Percentiles rank a stretch among this genome's conserved stretches.
Evolutionary conservation across 1,284 basidiomycete genomes (phyloP).

Genomic region (Quambalaria eucalypti): DNA sequence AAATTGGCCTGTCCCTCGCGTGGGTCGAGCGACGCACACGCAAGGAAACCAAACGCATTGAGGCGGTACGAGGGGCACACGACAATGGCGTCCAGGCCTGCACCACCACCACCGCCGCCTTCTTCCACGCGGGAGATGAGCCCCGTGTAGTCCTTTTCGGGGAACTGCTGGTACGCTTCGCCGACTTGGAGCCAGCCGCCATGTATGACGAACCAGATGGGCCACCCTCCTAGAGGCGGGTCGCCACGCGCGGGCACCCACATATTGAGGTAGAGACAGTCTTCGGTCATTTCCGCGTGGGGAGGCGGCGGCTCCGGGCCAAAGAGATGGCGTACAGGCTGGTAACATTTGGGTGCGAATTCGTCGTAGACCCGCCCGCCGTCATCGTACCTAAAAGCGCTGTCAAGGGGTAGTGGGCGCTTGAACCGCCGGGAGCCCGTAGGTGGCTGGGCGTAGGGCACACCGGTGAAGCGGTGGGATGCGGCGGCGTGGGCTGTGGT

Average conservation of each 20-base stretch:
- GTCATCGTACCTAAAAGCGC: slow-evolving; percentile 11
- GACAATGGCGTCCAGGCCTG: slow-evolving; percentile 14
- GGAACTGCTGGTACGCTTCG: slow-evolving; percentile 9
- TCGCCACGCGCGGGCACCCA: slow-evolving; percentile 13
- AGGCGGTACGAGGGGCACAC: slow-evolving; percentile 20
- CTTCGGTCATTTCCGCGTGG: slow-evolving; percentile 9
- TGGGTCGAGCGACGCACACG: slow-evolving; percentile 13
- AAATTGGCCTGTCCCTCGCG: slow-evolving; percentile 18
- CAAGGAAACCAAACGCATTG: slow-evolving; percentile 27
- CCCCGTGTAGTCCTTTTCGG: slow-evolving; percentile 11
- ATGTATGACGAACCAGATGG: slow-evolving; percentile 23
- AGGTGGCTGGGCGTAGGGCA: slow-evolving; percentile 23
- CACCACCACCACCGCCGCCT: background rate
- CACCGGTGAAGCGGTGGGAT: slow-evolving; percentile 50
- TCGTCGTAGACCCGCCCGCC: slow-evolving; percentile 9
- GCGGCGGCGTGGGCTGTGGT: slow-evolving; percentile 91
- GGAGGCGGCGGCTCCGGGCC: slow-evolving; percentile 10
- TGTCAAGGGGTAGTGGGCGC: slow-evolving; percentile 12
- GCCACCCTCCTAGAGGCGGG: background rate
- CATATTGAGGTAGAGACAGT: slow-evolving; percentile 26
- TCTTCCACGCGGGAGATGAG: slow-evolving; percentile 5
- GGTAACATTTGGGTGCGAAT: slow-evolving; percentile 10
- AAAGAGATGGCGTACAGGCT: slow-evolving; percentile 14
- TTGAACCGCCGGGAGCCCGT: slow-evolving; percentile 17
- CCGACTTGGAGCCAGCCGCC: slow-evolving; percentile 26